Percentiles rank a stretch among this genome's conserved stretches.
Conservation (phyloP, 2,329 filamentous ascomycete species). For the Penicillium sp. region DNA sequence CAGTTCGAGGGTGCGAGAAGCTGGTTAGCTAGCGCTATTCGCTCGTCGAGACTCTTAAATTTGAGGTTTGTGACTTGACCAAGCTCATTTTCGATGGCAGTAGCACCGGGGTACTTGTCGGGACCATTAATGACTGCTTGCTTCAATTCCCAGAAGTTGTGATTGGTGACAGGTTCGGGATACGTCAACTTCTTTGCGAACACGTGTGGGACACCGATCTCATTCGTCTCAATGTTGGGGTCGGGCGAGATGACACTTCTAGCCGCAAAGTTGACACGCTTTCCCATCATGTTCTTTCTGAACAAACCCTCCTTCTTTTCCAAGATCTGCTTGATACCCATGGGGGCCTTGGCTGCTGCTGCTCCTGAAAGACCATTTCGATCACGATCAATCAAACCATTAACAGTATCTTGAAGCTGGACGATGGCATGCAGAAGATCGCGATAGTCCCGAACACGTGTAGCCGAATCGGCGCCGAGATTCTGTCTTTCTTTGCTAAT, state of each 20-base stretch:
- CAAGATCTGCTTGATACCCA: conserved; percentile 95
- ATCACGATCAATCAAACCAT: conserved; percentile 88
- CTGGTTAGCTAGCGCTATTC: conserved; percentile 88
- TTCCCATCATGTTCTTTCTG: conserved; percentile 99
- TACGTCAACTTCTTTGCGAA: conserved; percentile 97
- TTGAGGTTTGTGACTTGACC: conserved; percentile 88
- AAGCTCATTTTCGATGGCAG: conserved; percentile 94
- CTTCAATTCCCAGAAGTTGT: conserved; percentile 95
- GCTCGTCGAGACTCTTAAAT: conserved; percentile 85
- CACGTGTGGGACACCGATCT: conserved; percentile 97
- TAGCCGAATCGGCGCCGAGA: conserved; percentile 50
- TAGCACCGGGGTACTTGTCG: conserved; percentile 91
- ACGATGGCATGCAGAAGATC: conserved; percentile 83
- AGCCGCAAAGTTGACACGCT: conserved; percentile 97
- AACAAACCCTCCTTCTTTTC: conserved; percentile 99
- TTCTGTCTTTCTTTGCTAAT: conserved; percentile 72
- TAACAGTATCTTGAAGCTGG: conserved; percentile 84
- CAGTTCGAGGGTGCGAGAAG: conserved; percentile 82
- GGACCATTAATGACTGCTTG: conserved; percentile 94
- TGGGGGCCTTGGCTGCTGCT: conserved; percentile 78
- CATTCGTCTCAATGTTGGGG: conserved; percentile 97
- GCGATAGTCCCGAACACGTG: conserved; percentile 66
- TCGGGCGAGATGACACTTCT: conserved; percentile 98
- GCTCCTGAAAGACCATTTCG: conserved; percentile 81
- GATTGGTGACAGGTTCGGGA: conserved; percentile 94